These are phyloP conservation scores for Peronospora farinosa DNA, from an alignment of 352 stramenopile species.

Conservation along the genomic window DNA sequence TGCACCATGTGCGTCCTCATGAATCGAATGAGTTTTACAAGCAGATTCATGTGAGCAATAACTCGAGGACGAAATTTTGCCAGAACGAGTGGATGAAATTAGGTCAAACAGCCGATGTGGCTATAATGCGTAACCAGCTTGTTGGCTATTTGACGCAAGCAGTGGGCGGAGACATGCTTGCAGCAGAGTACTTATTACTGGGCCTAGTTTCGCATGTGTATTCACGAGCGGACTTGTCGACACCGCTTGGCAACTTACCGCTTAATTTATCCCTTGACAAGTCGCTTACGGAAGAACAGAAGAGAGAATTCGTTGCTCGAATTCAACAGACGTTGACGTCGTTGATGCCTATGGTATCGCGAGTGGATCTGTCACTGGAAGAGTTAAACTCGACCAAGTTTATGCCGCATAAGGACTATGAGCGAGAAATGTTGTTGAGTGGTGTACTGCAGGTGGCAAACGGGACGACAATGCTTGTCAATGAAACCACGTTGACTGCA, in stretches of 20 bases:
- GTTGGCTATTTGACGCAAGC: constrained; percentile 39
- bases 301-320: constrained; percentile 13
- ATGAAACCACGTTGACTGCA: constrained; percentile 58
- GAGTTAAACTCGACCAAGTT: constrained; percentile 55
- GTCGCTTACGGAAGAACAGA: constrained; percentile 15
- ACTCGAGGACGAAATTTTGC: constrained; percentile 31
- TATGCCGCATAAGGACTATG: constrained; percentile 74
- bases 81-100: constrained; percentile 29
- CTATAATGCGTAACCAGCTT: constrained; percentile 30
- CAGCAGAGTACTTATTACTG: constrained; percentile 71
- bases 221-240: constrained; percentile 50
- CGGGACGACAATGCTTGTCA: constrained; percentile 55
- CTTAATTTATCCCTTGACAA: constrained; percentile 51
- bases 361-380: constrained; percentile 55
- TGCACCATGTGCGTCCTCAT: constrained; percentile 54
- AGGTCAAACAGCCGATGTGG: constrained; percentile 14
- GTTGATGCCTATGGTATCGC: constrained; percentile 50
- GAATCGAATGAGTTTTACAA: constrained; percentile 28
- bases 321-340: constrained; percentile 31
- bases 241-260: constrained; percentile 63
- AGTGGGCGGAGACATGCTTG: constrained; percentile 39
- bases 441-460: constrained; percentile 61
- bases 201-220: constrained; percentile 68
- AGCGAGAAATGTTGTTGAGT: constrained; percentile 45
- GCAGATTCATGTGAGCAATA: constrained; percentile 32